Base-by-base conservation (phyloP, 306 rosid genomes). In the Glycine tomentella region DNA sequence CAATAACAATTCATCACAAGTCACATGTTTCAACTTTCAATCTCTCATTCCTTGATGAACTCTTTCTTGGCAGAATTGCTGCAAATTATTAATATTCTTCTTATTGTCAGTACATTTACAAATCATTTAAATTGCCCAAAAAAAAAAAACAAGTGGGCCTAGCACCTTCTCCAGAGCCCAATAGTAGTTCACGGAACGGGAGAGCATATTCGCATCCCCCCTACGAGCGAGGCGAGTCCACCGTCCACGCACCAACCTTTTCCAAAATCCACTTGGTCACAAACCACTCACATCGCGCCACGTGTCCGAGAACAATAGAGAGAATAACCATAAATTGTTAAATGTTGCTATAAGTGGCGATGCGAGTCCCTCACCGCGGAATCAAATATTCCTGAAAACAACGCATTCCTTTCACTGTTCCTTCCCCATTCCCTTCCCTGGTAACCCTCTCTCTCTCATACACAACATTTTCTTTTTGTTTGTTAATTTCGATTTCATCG, bases 321-420 rank as follows among this genome's bases (percentile, higher is more conserved):
- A 40, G 13, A 16, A 25, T 9, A 62, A 11, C 77, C 20, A 69
- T 69, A 4, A 8, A 44, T 44, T 10, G 12, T 56, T 56, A 15
- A 15, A 48, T 2, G 31, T 25, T 59, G 78, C 42, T 49, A 31
- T 72, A 83, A 78, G 83, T 17, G 40, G 75, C 80, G 76, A 83
- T 70, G 65, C 86, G 75, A 72, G 25, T 46, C 16, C 15, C 38
- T 45, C 38, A 17, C 74, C 40, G 56, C 56, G 8, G 8, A 69
- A 69, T 45, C 40, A 69, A 70, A 62, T 42, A 11, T 71, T 33
- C 31, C 42, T 48, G 72, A 80, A 80, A 80, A 34, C 63, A 57
- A 48, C 83, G 12, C 52, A 14, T 3, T 70, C 53, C n/a, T 17
- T 7, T 8, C 74, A 2, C 56, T 49, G 10, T 53, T 64, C 61